Evolutionary conservation across 208 protist genomes (phyloP), one percentile per base, ranked within the genome.

Genomic region (Phytomonas sp.): DNA sequence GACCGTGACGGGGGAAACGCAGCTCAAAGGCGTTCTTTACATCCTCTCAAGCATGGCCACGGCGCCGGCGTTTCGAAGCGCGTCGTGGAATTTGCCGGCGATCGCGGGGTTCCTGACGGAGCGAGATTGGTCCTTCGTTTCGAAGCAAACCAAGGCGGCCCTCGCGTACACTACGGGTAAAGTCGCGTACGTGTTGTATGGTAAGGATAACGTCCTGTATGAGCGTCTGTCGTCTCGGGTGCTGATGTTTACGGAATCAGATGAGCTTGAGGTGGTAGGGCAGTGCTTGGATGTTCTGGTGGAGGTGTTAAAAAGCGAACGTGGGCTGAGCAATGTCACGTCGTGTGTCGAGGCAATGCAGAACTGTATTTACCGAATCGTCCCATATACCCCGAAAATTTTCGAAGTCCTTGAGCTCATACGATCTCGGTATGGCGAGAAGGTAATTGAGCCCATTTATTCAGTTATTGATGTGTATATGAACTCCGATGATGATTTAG

Each of bases 341-440:
- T 61, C 63, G 28, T 70, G 73, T 11, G 85, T 90, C 8, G 32
- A 75, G 15, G 73, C 74, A 13, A 28, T 90, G 9, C 75, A 74
- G 23, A 61, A 72, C 4, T 85, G 80, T 63, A 83, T 90, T 32
- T 66, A 84, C 30, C 81, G 78, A 9, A 66, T 56, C 20, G 46
- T 85, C 33, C 82, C 85, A 2, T 75, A 85, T 75, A 68, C 80
- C 28, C 77, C 79, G 1, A 36, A 75, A 59, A 75, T 89, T 30
- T 92, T 89, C 67, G 77, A 87, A 23, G 68, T 89, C 6, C 62
- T 95, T 8, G 81, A 84, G 74, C 60, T 53, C 60, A 72, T 95
- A 60, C 81, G 83, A 20, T 53, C 70, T 17, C 74, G 75, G 15
- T 91, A 83, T 75, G 85, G 87, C 7, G 82, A 92, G 36, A 46